Base-by-base conservation (phyloP, 78 protist species). In the Andalucia godoyi region DNA sequence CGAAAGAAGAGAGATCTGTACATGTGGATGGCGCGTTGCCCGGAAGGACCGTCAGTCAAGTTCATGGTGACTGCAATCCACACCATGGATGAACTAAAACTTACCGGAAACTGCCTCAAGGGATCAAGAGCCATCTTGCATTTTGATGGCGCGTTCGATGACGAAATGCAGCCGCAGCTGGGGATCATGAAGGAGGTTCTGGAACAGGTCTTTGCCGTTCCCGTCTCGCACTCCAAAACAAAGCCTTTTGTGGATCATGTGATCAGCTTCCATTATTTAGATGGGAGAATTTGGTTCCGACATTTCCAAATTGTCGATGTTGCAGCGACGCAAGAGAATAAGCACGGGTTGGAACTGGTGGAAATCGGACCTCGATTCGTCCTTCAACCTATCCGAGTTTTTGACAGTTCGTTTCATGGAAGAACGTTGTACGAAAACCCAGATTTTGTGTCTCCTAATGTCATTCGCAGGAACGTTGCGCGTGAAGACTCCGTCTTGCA, bases 211-310 rank as follows among this genome's bases (percentile, higher is more conserved):
- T 88, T 90, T 60, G 83, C 81, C 2, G 81, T 90, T 0, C 98
- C 98, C 21, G 54, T 67, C 21, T 50, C 65, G 10, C 97, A 95
- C 53, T 83, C 88, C 18, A 81, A 78, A 45, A 61, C 79, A 66
- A 91, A 89, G 63, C 96, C 98, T 27, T 95, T 95, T 73, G 40
- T 88, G 33, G 98, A 95, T 60, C 98, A 88, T 73, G 76, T 88
- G n/a, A 38, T 90, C 21, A 10, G 57, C 15, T 95, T 95, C 84
- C 64, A 67, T 42, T 38, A 79, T 29, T 75, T 76, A 21, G 96
- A 95, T 51, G 77, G 58, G 17, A 70, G 74, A 40, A 77, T 95
- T 54, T 86, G 91, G 95, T 77, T 95, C 76, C 76, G 98, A 50
- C 78, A 89, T 70, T 95, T 77, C 54, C 98, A 94, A 67, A 64